Evolutionary conservation across 305 asterid species (phyloP).

Genomic region (Fraxinus albicans): DNA sequence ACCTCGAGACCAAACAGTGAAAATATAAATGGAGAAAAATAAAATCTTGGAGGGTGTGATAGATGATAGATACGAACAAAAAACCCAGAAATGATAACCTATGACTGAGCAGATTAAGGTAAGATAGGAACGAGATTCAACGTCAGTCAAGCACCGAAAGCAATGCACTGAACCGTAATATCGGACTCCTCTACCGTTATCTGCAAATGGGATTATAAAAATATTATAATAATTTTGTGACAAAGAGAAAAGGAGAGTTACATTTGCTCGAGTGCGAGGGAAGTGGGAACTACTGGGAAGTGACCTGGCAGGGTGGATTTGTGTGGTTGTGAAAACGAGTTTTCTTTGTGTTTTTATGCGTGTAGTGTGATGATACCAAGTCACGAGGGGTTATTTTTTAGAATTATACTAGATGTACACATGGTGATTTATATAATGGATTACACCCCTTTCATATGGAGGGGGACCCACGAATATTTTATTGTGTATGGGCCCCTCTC

Average conservation of each 20-base stretch:
- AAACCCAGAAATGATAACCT: slow-evolving; percentile 18
- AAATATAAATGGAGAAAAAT: background rate
- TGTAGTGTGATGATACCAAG: background rate
- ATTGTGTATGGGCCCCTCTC: too few species aligned
- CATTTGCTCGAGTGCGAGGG: background rate
- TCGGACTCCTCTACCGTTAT: background rate
- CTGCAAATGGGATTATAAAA: background rate
- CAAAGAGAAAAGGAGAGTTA: background rate
- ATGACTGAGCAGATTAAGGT: slow-evolving; percentile 18
- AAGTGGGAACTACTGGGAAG: slow-evolving; percentile 15
- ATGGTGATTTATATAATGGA: too few species aligned
- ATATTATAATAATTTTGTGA: background rate
- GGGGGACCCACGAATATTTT: too few species aligned
- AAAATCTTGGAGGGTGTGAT: slow-evolving; percentile 29
- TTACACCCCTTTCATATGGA: too few species aligned
- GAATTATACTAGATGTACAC: too few species aligned
- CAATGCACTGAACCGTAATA: slow-evolving; percentile 13
- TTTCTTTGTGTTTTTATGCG: background rate
- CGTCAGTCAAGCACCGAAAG: slow-evolving; percentile 23
- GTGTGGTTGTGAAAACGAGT: background rate
- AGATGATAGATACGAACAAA: slow-evolving; percentile 25
- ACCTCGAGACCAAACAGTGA: background rate
- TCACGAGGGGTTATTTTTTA: slow-evolving; percentile 23
- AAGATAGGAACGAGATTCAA: slow-evolving; percentile 29
- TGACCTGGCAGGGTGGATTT: too few species aligned